Conservation (phyloP, 805 yeast species). For the Saccharomycopsis schoenii region DNA sequence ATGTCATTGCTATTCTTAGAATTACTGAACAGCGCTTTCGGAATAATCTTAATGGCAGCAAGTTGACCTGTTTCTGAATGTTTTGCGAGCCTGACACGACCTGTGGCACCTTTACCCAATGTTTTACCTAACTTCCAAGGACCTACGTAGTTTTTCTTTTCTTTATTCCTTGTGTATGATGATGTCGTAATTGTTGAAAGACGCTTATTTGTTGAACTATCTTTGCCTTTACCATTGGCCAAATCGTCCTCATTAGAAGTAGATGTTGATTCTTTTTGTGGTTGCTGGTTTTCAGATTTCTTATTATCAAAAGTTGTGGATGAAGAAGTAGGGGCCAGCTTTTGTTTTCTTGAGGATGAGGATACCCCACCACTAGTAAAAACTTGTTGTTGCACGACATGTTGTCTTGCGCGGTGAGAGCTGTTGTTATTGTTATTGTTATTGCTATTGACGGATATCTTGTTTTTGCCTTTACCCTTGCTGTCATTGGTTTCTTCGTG, state of each 20-base stretch:
- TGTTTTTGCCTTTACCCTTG: not conserved
- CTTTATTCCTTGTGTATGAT: conserved; percentile 16
- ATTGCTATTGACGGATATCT: not conserved
- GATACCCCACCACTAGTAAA: not conserved
- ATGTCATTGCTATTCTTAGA: conserved; percentile 23
- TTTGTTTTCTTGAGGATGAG: not conserved
- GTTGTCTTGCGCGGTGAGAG: not conserved
- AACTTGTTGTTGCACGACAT: not conserved
- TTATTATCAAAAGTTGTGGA: not conserved
- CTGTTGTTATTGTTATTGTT: conserved; percentile 1
- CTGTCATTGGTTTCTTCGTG: not conserved
- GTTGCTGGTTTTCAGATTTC: not conserved
- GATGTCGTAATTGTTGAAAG: conserved; percentile 14
- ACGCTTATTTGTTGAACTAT: conserved; percentile 6
- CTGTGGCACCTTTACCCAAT: conserved; percentile 93
- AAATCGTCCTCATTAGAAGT: conserved; percentile 11
- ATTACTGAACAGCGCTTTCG: conserved; percentile 49
- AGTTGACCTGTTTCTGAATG: conserved; percentile 75
- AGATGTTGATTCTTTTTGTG: not conserved
- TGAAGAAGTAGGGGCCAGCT: not conserved
- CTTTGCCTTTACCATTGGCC: not conserved
- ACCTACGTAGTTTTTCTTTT: conserved; percentile 39
- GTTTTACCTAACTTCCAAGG: conserved; percentile 97
- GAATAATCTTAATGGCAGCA: conserved; percentile 95
- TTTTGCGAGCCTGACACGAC: conserved; percentile 86